Evolutionary conservation across 306 rosid genomes (phyloP).

Genomic region (Lablab purpureus): DNA sequence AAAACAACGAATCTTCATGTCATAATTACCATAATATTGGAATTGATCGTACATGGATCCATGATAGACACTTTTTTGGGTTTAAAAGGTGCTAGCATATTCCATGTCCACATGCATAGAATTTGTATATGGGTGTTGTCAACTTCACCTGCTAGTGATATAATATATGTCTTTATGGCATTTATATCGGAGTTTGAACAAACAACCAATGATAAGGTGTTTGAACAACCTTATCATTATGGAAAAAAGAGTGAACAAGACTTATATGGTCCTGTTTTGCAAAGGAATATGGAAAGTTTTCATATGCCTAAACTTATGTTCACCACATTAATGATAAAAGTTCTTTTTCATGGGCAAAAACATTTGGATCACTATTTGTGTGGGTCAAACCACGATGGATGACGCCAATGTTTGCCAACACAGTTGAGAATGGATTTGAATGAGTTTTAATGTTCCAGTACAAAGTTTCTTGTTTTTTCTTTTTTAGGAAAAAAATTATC

Average conservation of each 20-base stretch:
- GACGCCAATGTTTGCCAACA: constrained; percentile 28
- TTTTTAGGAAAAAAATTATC: not conserved
- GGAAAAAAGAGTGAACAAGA: constrained; percentile 12
- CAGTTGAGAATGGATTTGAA: constrained; percentile 4
- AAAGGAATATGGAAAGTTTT: constrained; percentile 31
- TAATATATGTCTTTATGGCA: not conserved
- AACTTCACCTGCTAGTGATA: constrained; percentile 15
- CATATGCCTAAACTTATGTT: constrained; percentile 21
- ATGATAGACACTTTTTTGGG: not conserved
- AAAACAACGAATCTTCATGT: not conserved
- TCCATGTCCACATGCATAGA: not conserved
- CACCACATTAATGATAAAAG: constrained; percentile 21
- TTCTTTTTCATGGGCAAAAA: constrained; percentile 2
- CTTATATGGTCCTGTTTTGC: constrained; percentile 27
- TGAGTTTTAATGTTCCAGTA: not conserved
- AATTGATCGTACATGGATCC: constrained; percentile 17
- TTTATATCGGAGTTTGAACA: constrained; percentile 10
- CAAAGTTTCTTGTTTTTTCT: not conserved
- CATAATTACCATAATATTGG: not conserved
- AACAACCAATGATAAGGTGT: constrained; percentile 38
- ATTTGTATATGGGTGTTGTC: not conserved
- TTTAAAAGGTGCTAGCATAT: not conserved
- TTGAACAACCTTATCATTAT: constrained; percentile 15
- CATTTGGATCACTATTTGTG: not conserved
- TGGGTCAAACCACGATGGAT: constrained; percentile 24